These are phyloP conservation scores for Aspergillus ellipticus DNA, from an alignment of 495 filamentous ascomycete genomes.

Conservation along the genomic window DNA sequence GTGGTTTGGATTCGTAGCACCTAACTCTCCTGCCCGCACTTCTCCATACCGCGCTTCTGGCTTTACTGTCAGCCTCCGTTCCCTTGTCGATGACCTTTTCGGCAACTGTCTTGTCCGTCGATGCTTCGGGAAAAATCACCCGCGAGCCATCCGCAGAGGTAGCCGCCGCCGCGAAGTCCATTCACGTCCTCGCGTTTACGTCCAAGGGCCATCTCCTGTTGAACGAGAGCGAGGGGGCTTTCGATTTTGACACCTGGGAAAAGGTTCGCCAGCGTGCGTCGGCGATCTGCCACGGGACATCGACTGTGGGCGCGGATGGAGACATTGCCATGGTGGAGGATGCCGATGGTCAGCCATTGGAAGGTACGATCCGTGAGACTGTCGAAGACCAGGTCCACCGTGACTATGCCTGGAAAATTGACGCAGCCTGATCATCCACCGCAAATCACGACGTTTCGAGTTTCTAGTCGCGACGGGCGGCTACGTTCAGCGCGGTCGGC, in stretches of 20 bases:
- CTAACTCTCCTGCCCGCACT: constrained; percentile 71
- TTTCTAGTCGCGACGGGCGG: neutral
- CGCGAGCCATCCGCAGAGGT: constrained; percentile 53
- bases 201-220: constrained; percentile 70
- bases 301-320: constrained; percentile 34
- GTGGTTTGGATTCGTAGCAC: constrained; percentile 48
- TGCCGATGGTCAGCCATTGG: constrained; percentile 40
- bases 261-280: constrained; percentile 60
- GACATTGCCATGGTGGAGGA: constrained; percentile 41
- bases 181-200: constrained; percentile 76
- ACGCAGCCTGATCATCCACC: constrained; percentile 29
- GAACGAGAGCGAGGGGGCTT: constrained; percentile 76
- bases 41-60: constrained; percentile 66
- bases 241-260: constrained; percentile 75
- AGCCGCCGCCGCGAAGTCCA: constrained; percentile 56
- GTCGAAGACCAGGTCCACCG: constrained; percentile 47
- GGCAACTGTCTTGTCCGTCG: constrained; percentile 58
- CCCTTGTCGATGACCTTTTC: constrained; percentile 69
- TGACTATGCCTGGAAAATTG: constrained; percentile 41
- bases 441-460: neutral
- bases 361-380: constrained; percentile 59
- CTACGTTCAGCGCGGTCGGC: neutral
- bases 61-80: constrained; percentile 72
- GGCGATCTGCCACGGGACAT: constrained; percentile 54
- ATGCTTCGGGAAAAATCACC: constrained; percentile 47